Percentiles rank a stretch among this genome's conserved stretches.
phyloP scores from a whole-genome alignment of 2,329 filamentous ascomycete species.

The Stenocarpella maydis region DNA sequence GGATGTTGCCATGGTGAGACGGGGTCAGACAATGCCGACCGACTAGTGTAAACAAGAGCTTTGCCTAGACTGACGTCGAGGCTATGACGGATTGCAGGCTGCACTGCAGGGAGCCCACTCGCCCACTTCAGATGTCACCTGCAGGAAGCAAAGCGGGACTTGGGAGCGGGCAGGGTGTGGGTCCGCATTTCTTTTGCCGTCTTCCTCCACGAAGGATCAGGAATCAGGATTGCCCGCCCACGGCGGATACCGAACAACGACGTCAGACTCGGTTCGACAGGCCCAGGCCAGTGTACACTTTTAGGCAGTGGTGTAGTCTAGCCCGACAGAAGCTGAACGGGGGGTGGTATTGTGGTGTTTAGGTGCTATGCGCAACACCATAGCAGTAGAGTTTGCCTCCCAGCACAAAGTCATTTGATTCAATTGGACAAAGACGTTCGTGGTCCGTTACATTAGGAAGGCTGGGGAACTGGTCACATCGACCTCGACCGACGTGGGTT shows the following conservation, averaged over 20 bases:
- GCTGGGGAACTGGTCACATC: background rate
- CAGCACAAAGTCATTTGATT: too few species aligned
- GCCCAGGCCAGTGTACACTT: too few species aligned
- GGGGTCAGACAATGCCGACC: background rate
- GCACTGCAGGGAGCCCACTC: conserved; percentile 16
- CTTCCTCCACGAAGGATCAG: conserved; percentile 24
- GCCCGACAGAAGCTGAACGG: background rate
- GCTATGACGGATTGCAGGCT: conserved; percentile 16
- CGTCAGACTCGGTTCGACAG: background rate
- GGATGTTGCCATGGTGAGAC: conserved; percentile 21
- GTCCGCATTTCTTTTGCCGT: background rate
- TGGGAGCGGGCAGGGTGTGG: background rate
- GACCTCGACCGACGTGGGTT: background rate
- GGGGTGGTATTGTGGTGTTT: too few species aligned
- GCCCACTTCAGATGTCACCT: conserved; percentile 1
- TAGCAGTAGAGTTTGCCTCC: too few species aligned
- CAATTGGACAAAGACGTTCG: background rate
- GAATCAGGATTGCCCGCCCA: conserved; percentile 5
- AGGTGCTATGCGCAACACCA: too few species aligned
- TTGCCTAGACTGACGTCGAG: conserved; percentile 9
- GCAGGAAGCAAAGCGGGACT: conserved; percentile 24
- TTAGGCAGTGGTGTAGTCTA: too few species aligned
- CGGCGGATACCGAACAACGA: background rate
- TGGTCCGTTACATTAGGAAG: background rate
- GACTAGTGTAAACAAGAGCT: conserved; percentile 5